phyloP scores from a whole-genome alignment of 257 asterid species.

The Primulina huaijiensis region DNA sequence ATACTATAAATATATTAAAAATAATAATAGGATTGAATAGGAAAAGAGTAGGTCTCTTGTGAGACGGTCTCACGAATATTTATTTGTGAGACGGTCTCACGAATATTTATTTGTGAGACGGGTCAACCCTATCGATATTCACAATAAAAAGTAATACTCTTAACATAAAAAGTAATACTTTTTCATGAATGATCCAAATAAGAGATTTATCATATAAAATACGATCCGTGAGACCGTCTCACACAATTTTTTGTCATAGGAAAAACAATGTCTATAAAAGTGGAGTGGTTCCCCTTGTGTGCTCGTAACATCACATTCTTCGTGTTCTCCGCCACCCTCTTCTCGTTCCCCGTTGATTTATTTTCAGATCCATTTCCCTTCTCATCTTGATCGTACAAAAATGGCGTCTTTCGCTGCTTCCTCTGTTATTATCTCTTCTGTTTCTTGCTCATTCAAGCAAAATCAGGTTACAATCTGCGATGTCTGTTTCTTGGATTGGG shows the following conservation, averaged over 20 bases:
- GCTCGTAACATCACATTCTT: conserved; percentile 31
- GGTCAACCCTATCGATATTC: too few relatives aligned
- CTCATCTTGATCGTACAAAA: conserved; percentile 24
- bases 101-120: too few relatives aligned
- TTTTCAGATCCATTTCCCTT: conserved; percentile 33
- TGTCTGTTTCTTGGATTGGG: neutral
- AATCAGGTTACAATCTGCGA: conserved; percentile 42
- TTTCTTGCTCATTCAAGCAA: conserved; percentile 50
- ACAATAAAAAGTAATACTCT: too few relatives aligned
- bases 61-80: too few relatives aligned
- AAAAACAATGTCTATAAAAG: neutral
- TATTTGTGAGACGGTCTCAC: too few relatives aligned
- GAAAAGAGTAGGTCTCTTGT: too few relatives aligned
- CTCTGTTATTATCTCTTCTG: conserved; percentile 38
- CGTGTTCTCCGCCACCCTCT: conserved; percentile 62
- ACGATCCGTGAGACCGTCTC: too few relatives aligned
- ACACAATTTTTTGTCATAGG: too few relatives aligned
- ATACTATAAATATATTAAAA: too few relatives aligned
- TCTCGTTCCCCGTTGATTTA: conserved; percentile 7
- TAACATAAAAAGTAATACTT: too few relatives aligned
- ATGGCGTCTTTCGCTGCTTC: conserved; percentile 74
- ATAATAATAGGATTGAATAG: neutral
- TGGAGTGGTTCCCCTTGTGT: neutral
- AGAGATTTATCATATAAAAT: too few relatives aligned
- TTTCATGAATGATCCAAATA: too few relatives aligned